Evolutionary conservation across 306 rosid genomes (phyloP), one percentile per base, ranked within the genome.

Genomic region (Cicer chorassanicum): DNA sequence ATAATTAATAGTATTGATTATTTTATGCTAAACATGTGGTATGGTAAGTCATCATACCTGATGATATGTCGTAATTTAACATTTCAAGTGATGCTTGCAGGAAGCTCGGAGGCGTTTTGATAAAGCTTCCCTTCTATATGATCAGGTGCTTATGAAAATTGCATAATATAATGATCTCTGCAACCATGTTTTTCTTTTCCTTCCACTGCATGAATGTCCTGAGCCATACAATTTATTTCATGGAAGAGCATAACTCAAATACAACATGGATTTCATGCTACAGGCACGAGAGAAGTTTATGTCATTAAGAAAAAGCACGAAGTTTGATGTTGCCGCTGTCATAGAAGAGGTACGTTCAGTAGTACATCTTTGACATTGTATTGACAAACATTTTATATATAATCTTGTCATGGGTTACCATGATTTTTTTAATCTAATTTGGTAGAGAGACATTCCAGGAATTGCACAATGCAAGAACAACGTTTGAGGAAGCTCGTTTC

Each of bases 391-490:
- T 46, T 69, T 44, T 60, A 65, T 77, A 77, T 60, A 65, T 77
- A 77, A 71, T 56, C 43, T 82, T 77, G 70, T 50, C 77, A 86
- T 86, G 82, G 88, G 73, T 80, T 72, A 50, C 86, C 84, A 82
- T 81, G 82, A 76, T 82, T 75, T 75, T 84, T 68, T 72, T 74
- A 81, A 80, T 81, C 95, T 89, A 91, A 87, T 80, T 77, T 87
- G 88, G 76, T 84, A 86, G 89, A 81, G 92, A 84, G 88, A 77
- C 78, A 83, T 91, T 91, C 87, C 97, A 91, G 97, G 97, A 89
- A 78, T 43, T 89, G 79, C 83, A 82, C 72, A 82, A 76, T 80
- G 89, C 97, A 76, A 87, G 97, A 78, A 68, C 63, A 64, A 63
- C 83, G n/a, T 91, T 86, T 65, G 97, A 89, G 67, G 89, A 87